phyloP scores from a whole-genome alignment of 345 rosid species.

The Eucalyptus globulus region DNA sequence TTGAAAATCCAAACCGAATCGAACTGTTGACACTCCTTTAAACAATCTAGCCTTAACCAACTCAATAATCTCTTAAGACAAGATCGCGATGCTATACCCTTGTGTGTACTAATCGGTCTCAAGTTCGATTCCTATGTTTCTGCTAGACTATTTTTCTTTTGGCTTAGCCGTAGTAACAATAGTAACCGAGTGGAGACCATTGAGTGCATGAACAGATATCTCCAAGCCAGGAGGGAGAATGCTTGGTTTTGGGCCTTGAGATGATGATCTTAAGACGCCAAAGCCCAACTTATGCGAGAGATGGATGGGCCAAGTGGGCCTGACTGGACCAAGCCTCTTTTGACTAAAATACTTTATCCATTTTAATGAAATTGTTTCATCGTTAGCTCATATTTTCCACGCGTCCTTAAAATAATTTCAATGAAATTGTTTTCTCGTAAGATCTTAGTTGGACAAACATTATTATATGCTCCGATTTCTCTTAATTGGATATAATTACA shows the following conservation, averaged over 20 bases:
- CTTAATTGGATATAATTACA: neutral
- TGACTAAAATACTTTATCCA: neutral
- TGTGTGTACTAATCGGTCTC: neutral
- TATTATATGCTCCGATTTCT: neutral
- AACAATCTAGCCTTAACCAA: neutral
- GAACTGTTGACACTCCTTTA: neutral
- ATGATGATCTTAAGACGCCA: neutral
- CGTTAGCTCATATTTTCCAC: neutral
- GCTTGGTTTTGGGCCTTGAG: neutral
- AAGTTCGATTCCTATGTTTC: neutral
- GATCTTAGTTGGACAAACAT: neutral
- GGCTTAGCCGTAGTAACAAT: neutral
- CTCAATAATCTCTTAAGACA: neutral
- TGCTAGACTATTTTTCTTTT: neutral
- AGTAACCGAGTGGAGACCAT: neutral
- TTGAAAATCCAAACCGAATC: neutral
- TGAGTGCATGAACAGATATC: neutral
- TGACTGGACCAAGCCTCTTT: neutral
- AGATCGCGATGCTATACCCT: neutral
- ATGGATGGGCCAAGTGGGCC: neutral
- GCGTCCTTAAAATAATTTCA: neutral
- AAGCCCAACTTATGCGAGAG: neutral
- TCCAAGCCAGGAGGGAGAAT: neutral
- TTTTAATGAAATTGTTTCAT: neutral
- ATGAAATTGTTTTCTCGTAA: neutral